Evolutionary conservation across 352 stramenopile genomes (phyloP).

Genomic region (Globisporangium yorkense): DNA sequence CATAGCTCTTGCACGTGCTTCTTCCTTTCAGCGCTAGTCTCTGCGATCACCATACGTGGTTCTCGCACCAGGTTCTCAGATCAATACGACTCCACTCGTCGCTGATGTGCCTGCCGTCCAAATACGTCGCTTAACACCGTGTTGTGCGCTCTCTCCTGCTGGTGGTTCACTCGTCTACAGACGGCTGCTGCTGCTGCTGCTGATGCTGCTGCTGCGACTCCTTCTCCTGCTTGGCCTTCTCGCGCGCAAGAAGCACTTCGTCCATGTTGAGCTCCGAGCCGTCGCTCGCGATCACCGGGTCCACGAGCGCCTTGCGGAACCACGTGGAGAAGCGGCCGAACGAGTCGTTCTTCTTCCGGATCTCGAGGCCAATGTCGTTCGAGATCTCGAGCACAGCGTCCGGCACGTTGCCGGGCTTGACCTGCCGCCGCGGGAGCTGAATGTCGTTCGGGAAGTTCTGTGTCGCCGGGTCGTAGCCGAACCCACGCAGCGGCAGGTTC

Average conservation of each 20-base stretch:
- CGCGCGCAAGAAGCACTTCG: slow-evolving; percentile 58
- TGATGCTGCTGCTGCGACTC: slow-evolving; percentile 12
- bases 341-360: slow-evolving; percentile 74
- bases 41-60: background rate
- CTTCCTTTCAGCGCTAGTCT: background rate
- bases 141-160: background rate
- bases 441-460: slow-evolving; percentile 75
- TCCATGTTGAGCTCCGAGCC: slow-evolving; percentile 81
- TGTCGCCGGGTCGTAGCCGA: slow-evolving; percentile 81
- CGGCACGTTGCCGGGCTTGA: slow-evolving; percentile 56
- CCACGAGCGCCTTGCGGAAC: slow-evolving; percentile 67
- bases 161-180: background rate
- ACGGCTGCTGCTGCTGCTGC: background rate
- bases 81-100: background rate
- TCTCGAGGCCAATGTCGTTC: slow-evolving; percentile 51
- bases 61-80: background rate
- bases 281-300: slow-evolving; percentile 76
- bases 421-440: slow-evolving; percentile 65
- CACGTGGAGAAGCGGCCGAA: slow-evolving; percentile 77
- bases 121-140: too few relatives aligned
- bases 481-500: slow-evolving; percentile 70
- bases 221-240: slow-evolving; percentile 14
- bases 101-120: slow-evolving; percentile 3
- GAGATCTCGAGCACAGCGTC: slow-evolving; percentile 54
- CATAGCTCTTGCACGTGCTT: background rate